phyloP scores from a whole-genome alignment of 805 yeast species.

The Candida silvicultrix region DNA sequence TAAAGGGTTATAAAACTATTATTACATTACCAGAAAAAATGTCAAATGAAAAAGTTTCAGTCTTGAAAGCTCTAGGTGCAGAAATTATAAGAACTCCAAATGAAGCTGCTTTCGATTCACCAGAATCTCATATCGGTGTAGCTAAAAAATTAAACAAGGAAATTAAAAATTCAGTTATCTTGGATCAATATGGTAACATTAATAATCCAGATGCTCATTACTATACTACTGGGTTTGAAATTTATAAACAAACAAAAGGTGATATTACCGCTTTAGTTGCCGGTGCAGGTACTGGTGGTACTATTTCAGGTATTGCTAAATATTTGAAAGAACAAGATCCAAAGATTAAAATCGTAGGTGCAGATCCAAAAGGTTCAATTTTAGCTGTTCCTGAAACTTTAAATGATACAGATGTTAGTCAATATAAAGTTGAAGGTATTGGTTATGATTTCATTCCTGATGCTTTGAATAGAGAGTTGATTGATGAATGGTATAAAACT shows the following conservation, averaged over 20 bases:
- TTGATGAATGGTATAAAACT: constrained; percentile 82
- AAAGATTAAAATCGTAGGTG: constrained; percentile 60
- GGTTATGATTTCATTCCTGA: constrained; percentile 88
- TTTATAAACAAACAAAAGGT: constrained; percentile 74
- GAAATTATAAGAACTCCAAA: constrained; percentile 89
- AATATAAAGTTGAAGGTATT: constrained; percentile 83
- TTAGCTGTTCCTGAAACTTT: constrained; percentile 73
- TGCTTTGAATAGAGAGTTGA: constrained; percentile 57
- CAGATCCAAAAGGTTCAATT: constrained; percentile 85
- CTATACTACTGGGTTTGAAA: constrained; percentile 78
- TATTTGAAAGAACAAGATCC: constrained; percentile 69
- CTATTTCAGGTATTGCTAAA: constrained; percentile 75
- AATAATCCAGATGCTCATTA: constrained; percentile 84
- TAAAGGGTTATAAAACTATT: constrained; percentile 79
- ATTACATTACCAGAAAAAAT: constrained; percentile 87
- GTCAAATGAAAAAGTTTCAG: constrained; percentile 88
- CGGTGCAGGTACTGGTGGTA: constrained; percentile 95
- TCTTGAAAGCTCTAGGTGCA: constrained; percentile 83
- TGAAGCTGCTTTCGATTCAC: constrained; percentile 90
- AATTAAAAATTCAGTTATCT: constrained; percentile 76
- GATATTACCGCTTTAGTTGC: constrained; percentile 72
- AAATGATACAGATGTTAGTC: constrained; percentile 45
- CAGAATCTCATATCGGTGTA: constrained; percentile 87
- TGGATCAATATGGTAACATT: constrained; percentile 75
- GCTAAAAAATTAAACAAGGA: constrained; percentile 75